Evolutionary conservation across 164 flowering plant genomes (phyloP), one percentile per base, ranked within the genome.

Genomic region (Magnolia officinalis): DNA sequence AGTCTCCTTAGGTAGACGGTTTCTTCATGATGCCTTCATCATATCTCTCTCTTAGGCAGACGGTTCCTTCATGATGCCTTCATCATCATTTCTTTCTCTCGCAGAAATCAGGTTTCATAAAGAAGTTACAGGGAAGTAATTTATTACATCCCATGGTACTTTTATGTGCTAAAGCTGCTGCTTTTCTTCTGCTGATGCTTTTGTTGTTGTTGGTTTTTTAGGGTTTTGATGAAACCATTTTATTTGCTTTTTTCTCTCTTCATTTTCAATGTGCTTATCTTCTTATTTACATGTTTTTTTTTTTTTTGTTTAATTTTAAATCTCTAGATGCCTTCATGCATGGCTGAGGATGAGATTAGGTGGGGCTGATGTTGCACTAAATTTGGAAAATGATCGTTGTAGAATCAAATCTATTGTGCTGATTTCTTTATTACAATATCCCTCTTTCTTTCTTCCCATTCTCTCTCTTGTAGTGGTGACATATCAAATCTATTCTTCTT

Each of bases 21-120:
- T 80, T 78, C 76, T 64, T 81, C 86, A 83, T 85, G 78, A 81
- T 86, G 83, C 71, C 68, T 4, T 67, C 31, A 67, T 16, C 16
- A 23, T 26, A 67, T 29, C 70, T 67, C 45, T 67, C 16, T 55
- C 5, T 67, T 16, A 71, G 72, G 68, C 76, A 67, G 72, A 72
- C 70, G 24, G 37, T 24, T 80, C 76, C 75, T 64, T 81, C 86
- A 83, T 85, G 78, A 81, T 86, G 83, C 71, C 68, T 4, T 67
- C 31, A 67, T 16, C 16, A 23, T 26, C 10, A 16, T 67, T 24
- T 23, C 24, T 67, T 16, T 67, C 2, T 16, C 61, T 37, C 4
- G 45, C 45, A 37, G 45, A 37, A 5, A 37, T 37, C 45, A 37
- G 45, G 45, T 37, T 3, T 3, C 6, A 37, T 3, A 37, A 37